phyloP scores from a whole-genome alignment of 2,329 filamentous ascomycete species.

The Pseudonectria buxi region DNA sequence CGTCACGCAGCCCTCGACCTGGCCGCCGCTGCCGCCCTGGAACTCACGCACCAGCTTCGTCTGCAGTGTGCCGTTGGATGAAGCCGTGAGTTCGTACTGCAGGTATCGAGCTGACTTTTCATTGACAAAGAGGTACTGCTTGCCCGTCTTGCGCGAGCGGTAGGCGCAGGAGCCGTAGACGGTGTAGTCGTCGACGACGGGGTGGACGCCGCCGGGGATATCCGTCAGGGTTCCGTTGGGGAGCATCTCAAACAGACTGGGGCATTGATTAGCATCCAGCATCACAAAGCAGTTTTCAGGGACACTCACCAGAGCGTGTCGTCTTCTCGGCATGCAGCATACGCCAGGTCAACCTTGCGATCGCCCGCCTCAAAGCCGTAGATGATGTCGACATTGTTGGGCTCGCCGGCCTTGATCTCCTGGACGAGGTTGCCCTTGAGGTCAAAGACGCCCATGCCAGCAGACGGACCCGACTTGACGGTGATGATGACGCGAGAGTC shows the following conservation, averaged over 20 bases:
- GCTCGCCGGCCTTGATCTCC: conserved; percentile 36
- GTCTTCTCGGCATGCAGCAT: conserved; percentile 43
- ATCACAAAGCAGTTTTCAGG: rapidly evolving
- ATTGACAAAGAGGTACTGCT: conserved; percentile 49
- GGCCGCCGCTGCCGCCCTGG: conserved; percentile 42
- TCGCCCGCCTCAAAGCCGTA: conserved; percentile 40
- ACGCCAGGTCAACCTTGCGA: conserved; percentile 40
- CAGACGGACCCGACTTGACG: conserved; percentile 41
- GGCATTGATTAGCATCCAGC: background rate
- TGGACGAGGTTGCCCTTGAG: conserved; percentile 41
- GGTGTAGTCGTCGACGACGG: conserved; percentile 36
- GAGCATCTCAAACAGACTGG: conserved; percentile 43
- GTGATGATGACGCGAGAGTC: conserved; percentile 46
- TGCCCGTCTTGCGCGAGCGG: conserved; percentile 37
- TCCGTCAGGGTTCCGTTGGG: conserved; percentile 35
- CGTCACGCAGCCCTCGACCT: conserved; percentile 47
- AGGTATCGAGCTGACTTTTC: conserved; percentile 47
- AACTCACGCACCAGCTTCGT: conserved; percentile 45
- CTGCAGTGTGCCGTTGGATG: conserved; percentile 33
- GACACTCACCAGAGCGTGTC: conserved; percentile 46
- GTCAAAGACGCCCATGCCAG: conserved; percentile 44
- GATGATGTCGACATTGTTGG: conserved; percentile 50
- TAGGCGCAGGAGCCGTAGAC: conserved; percentile 49
- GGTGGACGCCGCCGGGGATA: conserved; percentile 40
- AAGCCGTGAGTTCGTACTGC: conserved; percentile 42